These are phyloP conservation scores for Aspergillus ustus DNA, from an alignment of 2,329 filamentous ascomycete genomes.

Conservation along the genomic window DNA sequence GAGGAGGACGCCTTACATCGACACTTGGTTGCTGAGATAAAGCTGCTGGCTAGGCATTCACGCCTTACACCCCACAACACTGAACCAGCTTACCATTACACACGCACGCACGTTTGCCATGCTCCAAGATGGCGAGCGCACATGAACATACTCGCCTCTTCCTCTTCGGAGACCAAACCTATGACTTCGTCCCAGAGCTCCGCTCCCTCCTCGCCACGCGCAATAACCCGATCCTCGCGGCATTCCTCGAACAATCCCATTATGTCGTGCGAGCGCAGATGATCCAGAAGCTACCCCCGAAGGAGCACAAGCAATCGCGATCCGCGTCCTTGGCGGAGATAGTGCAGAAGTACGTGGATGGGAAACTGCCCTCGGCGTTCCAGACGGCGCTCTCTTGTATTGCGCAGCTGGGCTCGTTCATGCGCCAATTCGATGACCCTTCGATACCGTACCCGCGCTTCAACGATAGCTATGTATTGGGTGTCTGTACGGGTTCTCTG, in stretches of 20 bases:
- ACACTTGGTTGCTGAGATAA: no score
- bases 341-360: constrained; percentile 8
- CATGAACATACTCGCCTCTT: constrained; percentile 7
- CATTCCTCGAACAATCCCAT: constrained; percentile 17
- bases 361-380: constrained; percentile 6
- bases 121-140: not conserved
- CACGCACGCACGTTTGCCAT: not conserved
- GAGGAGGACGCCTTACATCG: no score
- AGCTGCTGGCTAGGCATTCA: no score
- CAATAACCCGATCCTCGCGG: constrained; percentile 13
- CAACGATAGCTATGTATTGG: constrained; percentile 23
- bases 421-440: constrained; percentile 13
- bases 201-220: not conserved
- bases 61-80: no score
- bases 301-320: constrained; percentile 12
- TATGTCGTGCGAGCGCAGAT: constrained; percentile 18
- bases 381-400: constrained; percentile 18
- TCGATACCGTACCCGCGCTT: constrained; percentile 6
- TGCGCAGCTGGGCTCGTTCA: constrained; percentile 18
- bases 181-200: constrained; percentile 16
- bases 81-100: no score
- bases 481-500: constrained; percentile 41
- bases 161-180: constrained; percentile 29
- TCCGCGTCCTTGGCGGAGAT: constrained; percentile 15
- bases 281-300: not conserved